phyloP scores from a whole-genome alignment of 495 filamentous ascomycete genomes.

The Aspergillus panamensis region DNA sequence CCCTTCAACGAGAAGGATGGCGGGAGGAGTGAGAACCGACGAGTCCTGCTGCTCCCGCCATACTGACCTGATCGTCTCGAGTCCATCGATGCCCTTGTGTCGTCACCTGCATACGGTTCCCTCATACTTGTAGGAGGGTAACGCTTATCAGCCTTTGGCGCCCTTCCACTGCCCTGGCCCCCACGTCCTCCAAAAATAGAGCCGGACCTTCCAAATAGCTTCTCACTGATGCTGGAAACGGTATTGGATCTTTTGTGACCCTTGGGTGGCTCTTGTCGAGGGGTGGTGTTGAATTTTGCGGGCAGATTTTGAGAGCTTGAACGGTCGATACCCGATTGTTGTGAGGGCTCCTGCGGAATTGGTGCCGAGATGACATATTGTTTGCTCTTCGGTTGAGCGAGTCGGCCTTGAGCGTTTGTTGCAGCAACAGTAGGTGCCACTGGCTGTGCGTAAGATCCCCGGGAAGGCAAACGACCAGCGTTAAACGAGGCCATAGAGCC shows the following conservation, averaged over 20 bases:
- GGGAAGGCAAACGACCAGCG: conserved; percentile 63
- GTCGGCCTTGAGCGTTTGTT: conserved; percentile 86
- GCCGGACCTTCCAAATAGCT: conserved; percentile 73
- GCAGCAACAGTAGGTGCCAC: conserved; percentile 81
- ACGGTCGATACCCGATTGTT: conserved; percentile 46
- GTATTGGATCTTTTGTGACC: conserved; percentile 92
- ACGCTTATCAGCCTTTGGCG: conserved; percentile 40
- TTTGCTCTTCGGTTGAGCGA: conserved; percentile 78
- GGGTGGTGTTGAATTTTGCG: conserved; percentile 42
- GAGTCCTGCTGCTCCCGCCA: conserved; percentile 58
- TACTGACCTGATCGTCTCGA: conserved; percentile 76
- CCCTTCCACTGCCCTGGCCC: conserved; percentile 38
- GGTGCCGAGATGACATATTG: conserved; percentile 74
- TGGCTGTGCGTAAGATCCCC: conserved; percentile 86
- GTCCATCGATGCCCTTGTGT: conserved; percentile 72
- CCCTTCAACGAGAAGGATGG: conserved; percentile 64
- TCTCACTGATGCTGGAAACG: conserved; percentile 73
- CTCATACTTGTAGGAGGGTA: conserved; percentile 82
- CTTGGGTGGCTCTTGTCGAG: conserved; percentile 50
- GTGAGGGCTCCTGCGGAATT: conserved; percentile 51
- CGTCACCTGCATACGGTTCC: conserved; percentile 51
- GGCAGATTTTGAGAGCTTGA: conserved; percentile 55
- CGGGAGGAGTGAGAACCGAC: conserved; percentile 75
- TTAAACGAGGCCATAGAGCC: conserved; percentile 72
- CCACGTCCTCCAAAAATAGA: conserved; percentile 67